A percentile compares a stretch with the other conserved stretches of the same genome.
These are phyloP conservation scores for Populus hybrid DNA, from an alignment of 441 rosid species.

Conservation along the genomic window DNA sequence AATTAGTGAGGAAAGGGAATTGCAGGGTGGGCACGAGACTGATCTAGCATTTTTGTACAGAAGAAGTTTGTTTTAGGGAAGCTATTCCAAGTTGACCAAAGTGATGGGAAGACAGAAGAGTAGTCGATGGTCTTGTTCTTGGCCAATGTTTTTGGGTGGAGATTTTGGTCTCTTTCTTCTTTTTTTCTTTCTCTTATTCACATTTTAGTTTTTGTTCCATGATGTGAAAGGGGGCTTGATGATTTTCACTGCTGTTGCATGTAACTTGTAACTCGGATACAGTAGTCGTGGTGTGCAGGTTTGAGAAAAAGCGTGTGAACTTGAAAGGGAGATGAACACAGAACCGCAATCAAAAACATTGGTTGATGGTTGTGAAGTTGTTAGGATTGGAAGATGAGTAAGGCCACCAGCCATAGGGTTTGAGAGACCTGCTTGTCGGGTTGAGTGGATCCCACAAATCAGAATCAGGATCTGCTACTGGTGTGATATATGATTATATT, in stretches of 20 bases:
- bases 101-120: conserved; percentile 6
- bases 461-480: conserved; percentile 50
- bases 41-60: conserved; percentile 52
- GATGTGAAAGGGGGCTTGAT: conserved; percentile 28
- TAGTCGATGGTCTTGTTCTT: conserved; percentile 5
- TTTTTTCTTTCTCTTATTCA: not conserved
- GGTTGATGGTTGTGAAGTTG: too few species aligned
- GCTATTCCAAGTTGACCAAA: conserved; percentile 23
- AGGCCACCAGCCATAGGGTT: conserved; percentile 44
- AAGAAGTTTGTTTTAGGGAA: conserved; percentile 35
- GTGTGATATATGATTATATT: conserved; percentile 28
- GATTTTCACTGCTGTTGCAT: conserved; percentile 12
- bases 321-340: not conserved
- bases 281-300: too few species aligned
- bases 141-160: conserved; percentile 22
- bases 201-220: conserved; percentile 13
- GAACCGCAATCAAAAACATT: too few species aligned
- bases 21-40: conserved; percentile 20
- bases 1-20: conserved; percentile 5
- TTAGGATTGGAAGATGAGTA: not conserved
- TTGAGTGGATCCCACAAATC: conserved; percentile 58
- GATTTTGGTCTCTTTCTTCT: conserved; percentile 9
- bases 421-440: conserved; percentile 37
- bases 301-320: too few species aligned
- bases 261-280: conserved; percentile 12